Percentiles rank a stretch among this genome's conserved stretches.
Conservation (phyloP, 2,329 filamentous ascomycete species). For the Drechslerella coelobrocha region DNA sequence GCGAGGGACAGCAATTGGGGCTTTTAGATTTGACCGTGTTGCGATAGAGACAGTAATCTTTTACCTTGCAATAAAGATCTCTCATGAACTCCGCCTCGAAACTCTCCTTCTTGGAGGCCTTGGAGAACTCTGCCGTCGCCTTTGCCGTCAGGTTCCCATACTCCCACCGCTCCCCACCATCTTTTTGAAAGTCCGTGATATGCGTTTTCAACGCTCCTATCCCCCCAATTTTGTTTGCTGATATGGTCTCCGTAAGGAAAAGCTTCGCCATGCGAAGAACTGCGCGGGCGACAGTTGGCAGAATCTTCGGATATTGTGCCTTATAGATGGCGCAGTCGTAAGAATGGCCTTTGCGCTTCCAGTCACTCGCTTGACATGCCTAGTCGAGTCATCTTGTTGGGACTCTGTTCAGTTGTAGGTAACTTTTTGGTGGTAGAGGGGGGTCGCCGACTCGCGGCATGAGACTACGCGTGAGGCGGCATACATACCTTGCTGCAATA, state of each 20-base stretch:
- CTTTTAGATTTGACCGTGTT: neutral
- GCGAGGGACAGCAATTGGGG: conserved; percentile 1
- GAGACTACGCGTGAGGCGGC: neutral
- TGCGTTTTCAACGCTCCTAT: conserved; percentile 58
- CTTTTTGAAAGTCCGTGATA: conserved; percentile 59
- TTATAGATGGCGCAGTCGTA: conserved; percentile 66
- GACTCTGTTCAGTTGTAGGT: conserved; percentile 20
- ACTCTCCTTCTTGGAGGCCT: conserved; percentile 59
- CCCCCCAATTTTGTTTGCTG: conserved; percentile 60
- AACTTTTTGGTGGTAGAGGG: neutral
- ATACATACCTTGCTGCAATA: conserved; percentile 67
- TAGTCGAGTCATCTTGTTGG: conserved; percentile 55
- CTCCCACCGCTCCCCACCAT: conserved; percentile 60
- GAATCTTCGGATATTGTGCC: conserved; percentile 59
- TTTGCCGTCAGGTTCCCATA: conserved; percentile 64
- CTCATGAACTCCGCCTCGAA: conserved; percentile 57
- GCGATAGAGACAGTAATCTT: conserved; percentile 14
- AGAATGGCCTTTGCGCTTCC: conserved; percentile 66
- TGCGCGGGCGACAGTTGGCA: conserved; percentile 66
- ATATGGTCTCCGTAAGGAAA: conserved; percentile 59
- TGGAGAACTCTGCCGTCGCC: conserved; percentile 65
- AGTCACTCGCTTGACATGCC: conserved; percentile 67
- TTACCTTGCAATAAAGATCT: conserved; percentile 62
- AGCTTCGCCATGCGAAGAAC: conserved; percentile 63
- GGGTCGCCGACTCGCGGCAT: no score